Evolutionary conservation across 2,329 filamentous ascomycete species (phyloP).

Genomic region (Teratosphaeria zuluensis): DNA sequence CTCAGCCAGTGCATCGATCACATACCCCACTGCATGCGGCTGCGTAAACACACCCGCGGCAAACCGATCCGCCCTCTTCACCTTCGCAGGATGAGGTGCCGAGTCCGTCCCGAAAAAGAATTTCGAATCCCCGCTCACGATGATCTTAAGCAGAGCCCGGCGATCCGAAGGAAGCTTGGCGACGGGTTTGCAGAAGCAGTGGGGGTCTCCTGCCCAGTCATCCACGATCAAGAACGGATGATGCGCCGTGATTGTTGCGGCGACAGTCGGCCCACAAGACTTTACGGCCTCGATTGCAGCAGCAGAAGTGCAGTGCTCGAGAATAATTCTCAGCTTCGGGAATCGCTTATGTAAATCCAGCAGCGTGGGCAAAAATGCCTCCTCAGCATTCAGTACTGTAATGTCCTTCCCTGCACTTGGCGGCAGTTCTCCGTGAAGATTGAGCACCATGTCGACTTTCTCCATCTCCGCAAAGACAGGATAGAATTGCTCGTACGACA

Average conservation of each 20-base stretch:
- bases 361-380: slow-evolving; percentile 71
- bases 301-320: slow-evolving; percentile 83
- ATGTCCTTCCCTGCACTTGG: slow-evolving; percentile 35
- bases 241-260: slow-evolving; percentile 74
- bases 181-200: slow-evolving; percentile 70
- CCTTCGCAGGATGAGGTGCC: slow-evolving; percentile 56
- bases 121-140: slow-evolving; percentile 49
- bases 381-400: slow-evolving; percentile 55
- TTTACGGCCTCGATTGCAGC: slow-evolving; percentile 71
- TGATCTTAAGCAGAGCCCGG: slow-evolving; percentile 58
- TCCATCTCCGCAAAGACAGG: slow-evolving; percentile 87
- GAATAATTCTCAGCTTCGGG: slow-evolving; percentile 54
- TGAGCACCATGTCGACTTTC: slow-evolving; percentile 68
- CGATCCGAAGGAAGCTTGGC: slow-evolving; percentile 59
- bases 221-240: slow-evolving; percentile 74
- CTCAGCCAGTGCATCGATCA: slow-evolving; percentile 56
- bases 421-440: slow-evolving; percentile 86
- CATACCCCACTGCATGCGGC: slow-evolving; percentile 56
- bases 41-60: slow-evolving; percentile 75
- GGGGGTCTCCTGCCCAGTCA: slow-evolving; percentile 58
- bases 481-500: slow-evolving; percentile 61
- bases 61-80: slow-evolving; percentile 49
- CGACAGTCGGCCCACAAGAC: slow-evolving; percentile 67
- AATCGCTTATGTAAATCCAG: slow-evolving; percentile 63
- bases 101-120: slow-evolving; percentile 70